Base-by-base conservation (phyloP, 2,329 filamentous ascomycete species). In the Lachnellula cervina region DNA sequence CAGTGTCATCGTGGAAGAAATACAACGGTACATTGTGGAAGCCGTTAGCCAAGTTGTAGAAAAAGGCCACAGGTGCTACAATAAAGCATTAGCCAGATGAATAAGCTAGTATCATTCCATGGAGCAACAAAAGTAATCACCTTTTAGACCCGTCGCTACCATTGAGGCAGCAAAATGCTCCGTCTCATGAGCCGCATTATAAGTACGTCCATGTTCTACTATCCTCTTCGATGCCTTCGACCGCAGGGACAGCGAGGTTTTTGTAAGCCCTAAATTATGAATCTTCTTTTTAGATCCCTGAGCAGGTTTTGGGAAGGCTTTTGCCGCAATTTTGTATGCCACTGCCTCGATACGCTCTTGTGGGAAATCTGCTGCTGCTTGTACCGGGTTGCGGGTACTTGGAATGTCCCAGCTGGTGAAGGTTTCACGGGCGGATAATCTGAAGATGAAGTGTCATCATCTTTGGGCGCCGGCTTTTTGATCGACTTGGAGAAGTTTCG, bases 1-100 rank as follows among this genome's bases (percentile, higher is more conserved):
- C 86, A 1, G 85, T 88, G 55, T 83, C 78, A 62, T 89, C 86
- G n/a, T 84, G 84, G 61, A 88, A 89, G 0, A 88, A 74, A 42
- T 63, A 64, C 1, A 83, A 78, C 0, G 85, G 85, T 0, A 83
- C 84, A 60, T 88, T 88, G 67, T 88, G 85, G 61, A 87, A 88
- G 1, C 86, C 86, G 62, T 87, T 83, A 0, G 82, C 82, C 2
- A 88, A 69, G 58, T 85, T 78, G 55, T 86, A 78, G 0, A 85
- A 85, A 1, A 83, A 80, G 55, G 59, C 58, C 40, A 65, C 60
- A 11, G 67, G 65, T 4, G 59, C 58, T 57, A 23, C 19, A 40
- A 25, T 16, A 17, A 21, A 17, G 45, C 34, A 7, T 28, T 28
- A 51, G 23, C 9, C 34, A 42, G 38, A n/a, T 19, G 8, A 13